phyloP scores from a whole-genome alignment of 805 yeast genomes.

The Zygoascus biomembranicola region DNA sequence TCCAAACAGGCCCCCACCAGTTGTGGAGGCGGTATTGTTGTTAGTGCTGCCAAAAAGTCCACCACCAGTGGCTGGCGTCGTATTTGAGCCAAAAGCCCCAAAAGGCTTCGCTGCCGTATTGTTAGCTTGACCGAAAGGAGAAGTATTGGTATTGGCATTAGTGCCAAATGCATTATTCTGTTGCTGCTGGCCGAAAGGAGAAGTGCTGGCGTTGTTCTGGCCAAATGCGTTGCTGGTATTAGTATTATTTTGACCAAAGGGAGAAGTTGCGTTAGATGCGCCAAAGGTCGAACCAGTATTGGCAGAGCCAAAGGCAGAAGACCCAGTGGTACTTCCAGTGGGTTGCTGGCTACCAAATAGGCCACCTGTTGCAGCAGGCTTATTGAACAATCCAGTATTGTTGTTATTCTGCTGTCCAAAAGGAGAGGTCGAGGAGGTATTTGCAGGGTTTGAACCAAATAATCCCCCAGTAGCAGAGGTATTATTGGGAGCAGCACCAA shows the following conservation, averaged over 20 bases:
- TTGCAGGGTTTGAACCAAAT: slow-evolving; percentile 24
- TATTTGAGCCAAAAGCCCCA: slow-evolving; percentile 9
- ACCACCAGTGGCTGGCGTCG: slow-evolving; percentile 22
- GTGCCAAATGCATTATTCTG: background rate
- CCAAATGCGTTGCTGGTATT: slow-evolving; percentile 11
- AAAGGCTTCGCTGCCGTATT: slow-evolving; percentile 5
- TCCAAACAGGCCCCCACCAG: slow-evolving; percentile 5
- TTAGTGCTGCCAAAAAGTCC: slow-evolving; percentile 34
- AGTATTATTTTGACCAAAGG: slow-evolving; percentile 13
- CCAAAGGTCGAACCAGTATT: slow-evolving; percentile 35
- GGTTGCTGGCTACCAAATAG: slow-evolving; percentile 20
- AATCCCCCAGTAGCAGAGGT: slow-evolving; percentile 23
- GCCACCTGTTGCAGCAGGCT: slow-evolving; percentile 15
- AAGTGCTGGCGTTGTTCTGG: slow-evolving; percentile 15
- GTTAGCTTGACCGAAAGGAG: slow-evolving; percentile 13
- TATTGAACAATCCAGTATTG: slow-evolving; percentile 1
- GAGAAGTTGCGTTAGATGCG: slow-evolving; percentile 20
- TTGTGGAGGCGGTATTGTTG: slow-evolving; percentile 1
- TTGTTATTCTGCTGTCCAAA: slow-evolving; percentile 24
- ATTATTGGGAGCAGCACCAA: slow-evolving; percentile 27
- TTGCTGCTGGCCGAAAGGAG: slow-evolving; percentile 6
- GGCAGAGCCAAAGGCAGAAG: slow-evolving; percentile 29
- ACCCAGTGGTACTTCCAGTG: slow-evolving; percentile 13
- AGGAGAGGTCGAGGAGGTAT: slow-evolving; percentile 26
- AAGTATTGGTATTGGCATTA: slow-evolving; percentile 16